A percentile compares a stretch with the other conserved stretches of the same genome.
phyloP scores from a whole-genome alignment of 345 rosid genomes.

The Anacardium occidentale region DNA sequence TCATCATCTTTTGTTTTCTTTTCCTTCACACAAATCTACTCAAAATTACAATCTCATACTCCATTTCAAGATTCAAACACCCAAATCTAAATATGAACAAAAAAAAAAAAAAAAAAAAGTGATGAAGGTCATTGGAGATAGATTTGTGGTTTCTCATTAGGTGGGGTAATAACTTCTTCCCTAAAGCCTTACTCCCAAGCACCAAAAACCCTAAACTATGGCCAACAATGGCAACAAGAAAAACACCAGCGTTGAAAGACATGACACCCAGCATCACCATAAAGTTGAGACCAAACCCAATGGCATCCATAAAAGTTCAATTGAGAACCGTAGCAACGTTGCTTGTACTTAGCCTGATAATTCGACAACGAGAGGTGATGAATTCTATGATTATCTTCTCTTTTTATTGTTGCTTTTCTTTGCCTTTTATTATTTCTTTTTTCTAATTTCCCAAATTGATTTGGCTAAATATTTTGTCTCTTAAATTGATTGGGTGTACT shows the following conservation, averaged over 20 bases:
- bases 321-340: slow-evolving; percentile 16
- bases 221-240: slow-evolving; percentile 38
- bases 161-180: neutral
- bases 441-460: no score
- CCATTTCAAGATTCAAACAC: no score
- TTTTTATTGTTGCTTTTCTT: no score
- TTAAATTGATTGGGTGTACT: no score
- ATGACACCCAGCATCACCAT: slow-evolving; percentile 49
- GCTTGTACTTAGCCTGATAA: slow-evolving; percentile 18
- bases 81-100: no score
- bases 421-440: no score
- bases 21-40: no score
- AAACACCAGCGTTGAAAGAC: slow-evolving; percentile 50
- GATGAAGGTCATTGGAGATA: slow-evolving; percentile 23
- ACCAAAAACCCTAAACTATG: slow-evolving; percentile 43
- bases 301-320: slow-evolving; percentile 26
- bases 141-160: slow-evolving; percentile 15
- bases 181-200: slow-evolving; percentile 37
- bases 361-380: slow-evolving; percentile 23
- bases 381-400: no score
- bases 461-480: no score
- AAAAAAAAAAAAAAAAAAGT: no score
- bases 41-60: no score
- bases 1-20: no score
- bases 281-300: slow-evolving; percentile 36